Conservation (phyloP, 768 basidiomycete species). For the Tricholoma saponaceum region DNA sequence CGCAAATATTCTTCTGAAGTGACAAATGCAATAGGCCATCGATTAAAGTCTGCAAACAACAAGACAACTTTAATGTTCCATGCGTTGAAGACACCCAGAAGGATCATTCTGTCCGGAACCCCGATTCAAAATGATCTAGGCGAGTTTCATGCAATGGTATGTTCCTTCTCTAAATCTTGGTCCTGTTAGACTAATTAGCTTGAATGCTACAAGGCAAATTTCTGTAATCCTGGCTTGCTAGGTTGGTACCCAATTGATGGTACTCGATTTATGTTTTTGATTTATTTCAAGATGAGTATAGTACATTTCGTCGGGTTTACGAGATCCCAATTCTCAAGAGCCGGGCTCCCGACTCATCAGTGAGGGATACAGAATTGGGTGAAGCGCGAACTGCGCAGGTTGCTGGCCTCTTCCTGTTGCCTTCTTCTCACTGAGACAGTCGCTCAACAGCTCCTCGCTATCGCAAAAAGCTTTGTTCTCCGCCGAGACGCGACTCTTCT, state of each 20-base stretch:
- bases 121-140: constrained; percentile 95
- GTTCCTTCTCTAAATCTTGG: constrained; percentile 12
- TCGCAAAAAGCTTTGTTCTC: constrained; percentile 87
- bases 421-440: neutral
- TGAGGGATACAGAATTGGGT: constrained; percentile 74
- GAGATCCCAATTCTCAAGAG: constrained; percentile 86
- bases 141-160: constrained; percentile 96
- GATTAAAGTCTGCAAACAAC: constrained; percentile 87
- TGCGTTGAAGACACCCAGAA: constrained; percentile 63
- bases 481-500: constrained; percentile 83
- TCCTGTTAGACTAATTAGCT: neutral
- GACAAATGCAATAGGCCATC: constrained; percentile 55
- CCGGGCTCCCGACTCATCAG: constrained; percentile 69
- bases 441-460: constrained; percentile 50
- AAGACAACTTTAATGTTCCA: constrained; percentile 90
- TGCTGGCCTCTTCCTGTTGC: constrained; percentile 4
- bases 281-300: constrained; percentile 58
- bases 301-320: constrained; percentile 74
- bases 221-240: constrained; percentile 90
- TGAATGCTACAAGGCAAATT: constrained; percentile 63
- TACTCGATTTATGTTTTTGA: neutral
- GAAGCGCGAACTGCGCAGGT: constrained; percentile 78
- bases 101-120: constrained; percentile 92
- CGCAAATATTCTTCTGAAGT: neutral
- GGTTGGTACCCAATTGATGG: constrained; percentile 37